Evolutionary conservation across 495 filamentous ascomycete genomes (phyloP).

Genomic region (Penicillium dipodomyicola): DNA sequence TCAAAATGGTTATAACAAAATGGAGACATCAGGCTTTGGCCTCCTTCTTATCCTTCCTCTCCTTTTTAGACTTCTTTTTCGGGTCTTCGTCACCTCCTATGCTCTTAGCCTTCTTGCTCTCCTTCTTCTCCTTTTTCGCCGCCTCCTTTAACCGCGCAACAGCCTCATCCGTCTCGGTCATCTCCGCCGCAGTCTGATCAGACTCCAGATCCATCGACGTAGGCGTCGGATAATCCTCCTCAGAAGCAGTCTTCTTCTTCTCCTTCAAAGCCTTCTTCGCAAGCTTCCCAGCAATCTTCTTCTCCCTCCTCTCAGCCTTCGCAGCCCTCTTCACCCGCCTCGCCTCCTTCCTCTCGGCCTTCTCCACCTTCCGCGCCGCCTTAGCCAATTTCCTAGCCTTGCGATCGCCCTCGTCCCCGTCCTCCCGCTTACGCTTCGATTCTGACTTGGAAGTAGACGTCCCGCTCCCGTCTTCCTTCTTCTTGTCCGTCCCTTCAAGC

Average conservation of each 20-base stretch:
- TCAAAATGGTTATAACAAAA: constrained; percentile 4
- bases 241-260: constrained; percentile 26
- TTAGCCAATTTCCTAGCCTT: constrained; percentile 24
- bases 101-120: constrained; percentile 29
- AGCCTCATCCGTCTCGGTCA: constrained; percentile 21
- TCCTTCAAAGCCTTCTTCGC: constrained; percentile 33
- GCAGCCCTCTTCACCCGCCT: constrained; percentile 25
- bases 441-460: constrained; percentile 18
- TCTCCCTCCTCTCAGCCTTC: constrained; percentile 32
- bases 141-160: constrained; percentile 11
- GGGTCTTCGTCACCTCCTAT: constrained; percentile 34
- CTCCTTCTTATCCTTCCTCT: constrained; percentile 33
- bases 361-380: constrained; percentile 33
- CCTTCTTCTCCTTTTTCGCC: constrained; percentile 27
- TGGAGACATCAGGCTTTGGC: constrained; percentile 21
- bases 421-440: constrained; percentile 29
- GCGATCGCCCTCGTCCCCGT: constrained; percentile 15
- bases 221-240: constrained; percentile 44
- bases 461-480: constrained; percentile 16
- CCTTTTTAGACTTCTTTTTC: constrained; percentile 34
- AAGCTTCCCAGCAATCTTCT: constrained; percentile 24
- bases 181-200: constrained; percentile 14
- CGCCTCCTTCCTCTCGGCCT: constrained; percentile 39
- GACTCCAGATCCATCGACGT: constrained; percentile 34
- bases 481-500: constrained; percentile 31